A percentile compares a stretch with the other conserved stretches of the same genome.
These are phyloP conservation scores for Colletotrichum noveboracense DNA, from an alignment of 2,329 filamentous ascomycete species.

Conservation along the genomic window DNA sequence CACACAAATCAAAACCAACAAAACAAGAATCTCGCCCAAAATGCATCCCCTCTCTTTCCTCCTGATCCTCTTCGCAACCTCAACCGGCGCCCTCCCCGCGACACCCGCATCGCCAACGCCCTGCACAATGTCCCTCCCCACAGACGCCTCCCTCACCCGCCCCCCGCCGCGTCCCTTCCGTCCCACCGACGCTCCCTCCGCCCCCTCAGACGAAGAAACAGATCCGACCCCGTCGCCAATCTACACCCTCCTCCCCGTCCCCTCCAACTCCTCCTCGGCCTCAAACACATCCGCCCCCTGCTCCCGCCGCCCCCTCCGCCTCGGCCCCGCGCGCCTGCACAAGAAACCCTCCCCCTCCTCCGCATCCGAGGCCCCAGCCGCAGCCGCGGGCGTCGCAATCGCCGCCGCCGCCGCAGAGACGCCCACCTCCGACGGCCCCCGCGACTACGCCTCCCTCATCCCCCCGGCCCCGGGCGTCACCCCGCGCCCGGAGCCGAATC, in stretches of 20 bases:
- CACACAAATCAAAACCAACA: background rate
- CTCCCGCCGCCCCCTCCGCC: background rate
- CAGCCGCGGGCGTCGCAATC: background rate
- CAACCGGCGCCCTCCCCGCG: slow-evolving; percentile 1
- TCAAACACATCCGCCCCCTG: background rate
- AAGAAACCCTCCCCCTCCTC: background rate
- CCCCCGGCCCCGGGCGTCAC: slow-evolving; percentile 18
- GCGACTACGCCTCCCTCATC: slow-evolving; percentile 22
- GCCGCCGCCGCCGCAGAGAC: background rate
- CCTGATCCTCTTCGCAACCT: slow-evolving; percentile 10
- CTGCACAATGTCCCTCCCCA: background rate
- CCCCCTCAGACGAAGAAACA: background rate
- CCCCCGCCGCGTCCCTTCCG: background rate
- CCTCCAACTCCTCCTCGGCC: slow-evolving; percentile 15
- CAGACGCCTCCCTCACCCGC: background rate
- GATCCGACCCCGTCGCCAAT: background rate
- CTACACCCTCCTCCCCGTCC: background rate
- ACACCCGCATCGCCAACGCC: slow-evolving; percentile 1
- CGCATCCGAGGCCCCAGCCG: background rate
- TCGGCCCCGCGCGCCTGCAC: slow-evolving; percentile 11
- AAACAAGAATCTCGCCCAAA: background rate
- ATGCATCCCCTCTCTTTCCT: background rate
- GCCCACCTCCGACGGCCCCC: slow-evolving; percentile 4
- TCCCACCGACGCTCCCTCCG: background rate
- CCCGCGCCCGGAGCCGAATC: slow-evolving; percentile 19